These are phyloP conservation scores for Hyphopichia homilentoma DNA, from an alignment of 805 yeast species.

Conservation along the genomic window DNA sequence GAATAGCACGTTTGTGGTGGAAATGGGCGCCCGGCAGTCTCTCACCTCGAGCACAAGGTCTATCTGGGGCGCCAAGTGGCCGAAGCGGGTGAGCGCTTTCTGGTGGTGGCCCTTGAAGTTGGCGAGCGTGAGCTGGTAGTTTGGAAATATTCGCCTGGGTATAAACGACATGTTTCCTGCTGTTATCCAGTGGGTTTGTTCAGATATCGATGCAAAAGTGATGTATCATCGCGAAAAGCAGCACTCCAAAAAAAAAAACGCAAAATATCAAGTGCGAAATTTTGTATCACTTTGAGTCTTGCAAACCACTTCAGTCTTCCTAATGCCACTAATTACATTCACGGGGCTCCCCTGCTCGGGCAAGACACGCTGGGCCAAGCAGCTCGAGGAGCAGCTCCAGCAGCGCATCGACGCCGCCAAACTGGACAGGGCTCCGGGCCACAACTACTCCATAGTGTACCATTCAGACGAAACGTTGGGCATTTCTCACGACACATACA, in stretches of 20 bases:
- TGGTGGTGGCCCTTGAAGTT: constrained; percentile 92
- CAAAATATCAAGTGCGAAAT: not conserved
- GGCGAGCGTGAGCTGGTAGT: constrained; percentile 62
- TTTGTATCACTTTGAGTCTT: too few species aligned
- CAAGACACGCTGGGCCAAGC: constrained; percentile 69
- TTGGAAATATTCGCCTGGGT: constrained; percentile 74
- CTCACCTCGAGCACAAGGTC: constrained; percentile 82
- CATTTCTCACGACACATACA: constrained; percentile 62
- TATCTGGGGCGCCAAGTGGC: constrained; percentile 69
- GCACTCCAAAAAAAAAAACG: not conserved
- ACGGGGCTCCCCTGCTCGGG: constrained; percentile 89
- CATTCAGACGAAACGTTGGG: constrained; percentile 80
- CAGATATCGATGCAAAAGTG: not conserved
- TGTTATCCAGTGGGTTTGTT: too few species aligned
- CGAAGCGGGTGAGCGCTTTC: constrained; percentile 66
- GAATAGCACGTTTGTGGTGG: constrained; percentile 77
- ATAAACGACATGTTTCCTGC: constrained; percentile 47
- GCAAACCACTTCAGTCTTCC: not conserved
- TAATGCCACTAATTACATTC: constrained; percentile 80
- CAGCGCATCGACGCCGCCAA: constrained; percentile 37
- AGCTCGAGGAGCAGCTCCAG: constrained; percentile 48
- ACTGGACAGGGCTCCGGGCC: constrained; percentile 42
- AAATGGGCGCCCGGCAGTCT: constrained; percentile 85
- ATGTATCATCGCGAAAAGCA: not conserved
- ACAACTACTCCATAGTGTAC: constrained; percentile 56